Evolutionary conservation across 2,329 filamentous ascomycete species (phyloP).

Genomic region (Xylariaceae sp.): DNA sequence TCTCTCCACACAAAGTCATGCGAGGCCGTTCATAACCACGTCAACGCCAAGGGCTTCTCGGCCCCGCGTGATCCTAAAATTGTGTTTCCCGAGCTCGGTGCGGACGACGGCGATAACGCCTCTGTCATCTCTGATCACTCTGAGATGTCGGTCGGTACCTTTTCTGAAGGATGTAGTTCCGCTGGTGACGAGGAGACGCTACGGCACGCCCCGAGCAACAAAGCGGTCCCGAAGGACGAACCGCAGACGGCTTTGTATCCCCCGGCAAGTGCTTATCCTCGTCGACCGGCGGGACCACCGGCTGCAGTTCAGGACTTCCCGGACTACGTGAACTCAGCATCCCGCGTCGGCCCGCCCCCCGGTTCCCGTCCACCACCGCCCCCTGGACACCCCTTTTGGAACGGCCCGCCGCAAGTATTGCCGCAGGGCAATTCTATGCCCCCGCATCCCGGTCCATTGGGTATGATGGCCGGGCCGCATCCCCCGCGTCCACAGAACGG

Average conservation of each 20-base stretch:
- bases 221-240: slow-evolving; percentile 1
- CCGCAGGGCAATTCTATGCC: too few species aligned
- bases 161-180: slow-evolving; percentile 29
- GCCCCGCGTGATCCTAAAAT: slow-evolving; percentile 22
- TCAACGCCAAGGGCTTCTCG: slow-evolving; percentile 28
- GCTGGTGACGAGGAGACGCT: slow-evolving; percentile 25
- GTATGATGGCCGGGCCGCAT: too few species aligned
- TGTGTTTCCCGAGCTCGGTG: slow-evolving; percentile 6
- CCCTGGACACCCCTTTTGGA: not conserved
- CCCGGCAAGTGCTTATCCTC: too few species aligned
- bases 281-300: too few species aligned
- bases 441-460: too few species aligned
- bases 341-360: slow-evolving; percentile 7
- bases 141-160: slow-evolving; percentile 23
- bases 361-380: slow-evolving; percentile 11
- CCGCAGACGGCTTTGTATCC: not conserved
- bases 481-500: too few species aligned
- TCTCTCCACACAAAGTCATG: slow-evolving; percentile 31
- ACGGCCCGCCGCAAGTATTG: too few species aligned
- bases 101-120: slow-evolving; percentile 24
- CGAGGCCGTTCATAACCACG: slow-evolving; percentile 29
- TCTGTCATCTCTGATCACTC: slow-evolving; percentile 28
- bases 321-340: not conserved
- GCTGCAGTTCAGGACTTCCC: not conserved
- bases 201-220: not conserved